Evolutionary conservation across 106 monocot genomes (phyloP).

Genomic region (Dioscorea dumetorum): DNA sequence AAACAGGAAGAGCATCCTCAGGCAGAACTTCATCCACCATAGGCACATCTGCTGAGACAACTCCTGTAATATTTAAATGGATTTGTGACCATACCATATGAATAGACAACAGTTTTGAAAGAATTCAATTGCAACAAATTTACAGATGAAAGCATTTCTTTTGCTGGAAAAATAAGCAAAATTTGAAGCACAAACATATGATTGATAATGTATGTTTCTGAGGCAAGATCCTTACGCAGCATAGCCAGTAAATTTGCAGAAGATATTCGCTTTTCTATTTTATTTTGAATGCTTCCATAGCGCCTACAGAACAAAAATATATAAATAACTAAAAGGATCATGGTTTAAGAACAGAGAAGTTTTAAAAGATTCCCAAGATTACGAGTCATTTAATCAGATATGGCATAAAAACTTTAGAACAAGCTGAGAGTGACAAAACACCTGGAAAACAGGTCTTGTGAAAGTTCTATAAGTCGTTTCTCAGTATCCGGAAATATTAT

Average conservation of each 20-base stretch:
- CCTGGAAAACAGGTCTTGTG: constrained; percentile 78
- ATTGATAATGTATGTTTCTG: background rate
- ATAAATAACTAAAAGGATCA: constrained; percentile 4
- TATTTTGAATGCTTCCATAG: constrained; percentile 44
- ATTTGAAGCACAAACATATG: no score
- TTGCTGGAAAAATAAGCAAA: no score
- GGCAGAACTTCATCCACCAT: constrained; percentile 85
- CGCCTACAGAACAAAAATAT: constrained; percentile 44
- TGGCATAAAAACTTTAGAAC: background rate
- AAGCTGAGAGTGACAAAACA: constrained; percentile 4
- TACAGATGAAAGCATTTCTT: no score
- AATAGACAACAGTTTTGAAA: no score
- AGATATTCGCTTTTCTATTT: constrained; percentile 46
- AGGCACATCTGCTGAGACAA: constrained; percentile 56
- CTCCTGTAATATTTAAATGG: constrained; percentile 23
- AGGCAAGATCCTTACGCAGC: constrained; percentile 59
- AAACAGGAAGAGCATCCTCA: constrained; percentile 85
- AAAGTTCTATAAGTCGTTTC: constrained; percentile 64
- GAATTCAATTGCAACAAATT: no score
- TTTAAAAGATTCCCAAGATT: background rate
- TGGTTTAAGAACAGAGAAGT: background rate
- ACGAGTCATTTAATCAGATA: background rate
- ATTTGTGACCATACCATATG: background rate
- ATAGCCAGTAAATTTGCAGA: constrained; percentile 52
- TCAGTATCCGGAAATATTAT: constrained; percentile 99